Conservation (phyloP, 345 rosid species). For the Salix viminalis region DNA sequence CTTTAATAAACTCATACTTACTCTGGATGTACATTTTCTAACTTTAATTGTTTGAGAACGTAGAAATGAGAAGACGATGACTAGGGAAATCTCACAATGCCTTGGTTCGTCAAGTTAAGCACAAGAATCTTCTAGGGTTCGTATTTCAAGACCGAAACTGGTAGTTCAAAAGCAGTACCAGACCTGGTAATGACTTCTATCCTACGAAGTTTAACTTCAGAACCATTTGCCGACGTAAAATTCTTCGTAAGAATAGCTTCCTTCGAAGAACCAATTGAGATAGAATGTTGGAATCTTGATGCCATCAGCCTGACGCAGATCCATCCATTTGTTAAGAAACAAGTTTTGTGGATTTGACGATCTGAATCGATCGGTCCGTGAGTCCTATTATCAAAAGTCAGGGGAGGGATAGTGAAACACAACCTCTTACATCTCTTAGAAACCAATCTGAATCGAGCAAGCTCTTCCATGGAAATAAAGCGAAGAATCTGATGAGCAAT, state of each 20-base stretch:
- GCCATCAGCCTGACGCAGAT: neutral
- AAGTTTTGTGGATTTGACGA: neutral
- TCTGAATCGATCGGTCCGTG: neutral
- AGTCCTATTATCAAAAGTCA: neutral
- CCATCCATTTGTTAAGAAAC: neutral
- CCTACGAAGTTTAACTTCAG: neutral
- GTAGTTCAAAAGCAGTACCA: neutral
- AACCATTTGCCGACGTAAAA: neutral
- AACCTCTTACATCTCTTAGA: neutral
- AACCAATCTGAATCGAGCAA: neutral
- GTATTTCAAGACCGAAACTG: neutral
- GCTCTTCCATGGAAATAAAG: neutral
- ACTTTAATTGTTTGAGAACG: neutral
- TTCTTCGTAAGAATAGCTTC: neutral
- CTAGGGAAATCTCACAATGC: neutral
- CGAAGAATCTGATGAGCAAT: neutral
- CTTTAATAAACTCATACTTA: neutral
- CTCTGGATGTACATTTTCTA: neutral
- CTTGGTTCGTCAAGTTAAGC: neutral
- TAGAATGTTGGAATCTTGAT: neutral
- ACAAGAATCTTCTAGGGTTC: neutral
- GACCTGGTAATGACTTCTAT: neutral
- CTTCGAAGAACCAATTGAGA: neutral
- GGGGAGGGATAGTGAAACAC: neutral
- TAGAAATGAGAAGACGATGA: neutral